Percentiles rank a stretch among this genome's conserved stretches.
Conservation (phyloP, 2,329 filamentous ascomycete genomes). For the Botryosphaeria dothidea region DNA sequence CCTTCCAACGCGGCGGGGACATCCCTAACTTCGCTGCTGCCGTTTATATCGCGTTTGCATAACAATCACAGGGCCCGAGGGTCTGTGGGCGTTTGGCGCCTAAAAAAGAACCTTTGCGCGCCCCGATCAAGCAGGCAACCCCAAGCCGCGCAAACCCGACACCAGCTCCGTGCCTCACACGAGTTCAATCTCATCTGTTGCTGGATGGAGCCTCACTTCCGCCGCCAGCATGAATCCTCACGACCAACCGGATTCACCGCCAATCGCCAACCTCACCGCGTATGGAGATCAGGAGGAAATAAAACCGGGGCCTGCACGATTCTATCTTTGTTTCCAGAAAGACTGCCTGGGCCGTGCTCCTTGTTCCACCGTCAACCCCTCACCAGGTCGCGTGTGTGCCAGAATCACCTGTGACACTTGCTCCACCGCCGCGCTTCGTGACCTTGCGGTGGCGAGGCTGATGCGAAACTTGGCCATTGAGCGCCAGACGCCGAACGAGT, state of each 20-base stretch:
- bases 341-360: not conserved
- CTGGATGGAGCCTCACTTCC: not conserved
- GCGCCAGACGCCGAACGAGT: not conserved
- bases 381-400: not conserved
- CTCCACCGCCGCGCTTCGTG: slow-evolving; percentile 4
- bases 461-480: not conserved
- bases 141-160: slow-evolving; percentile 2
- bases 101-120: slow-evolving; percentile 3
- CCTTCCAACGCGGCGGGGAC: not conserved
- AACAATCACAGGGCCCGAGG: not conserved
- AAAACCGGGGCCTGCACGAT: not conserved
- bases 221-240: not conserved
- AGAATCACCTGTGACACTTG: slow-evolving; percentile 4
- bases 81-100: slow-evolving; percentile 11
- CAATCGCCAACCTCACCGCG: slow-evolving; percentile 9
- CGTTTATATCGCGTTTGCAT: slow-evolving; percentile 2
- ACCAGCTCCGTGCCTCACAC: not conserved
- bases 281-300: slow-evolving; percentile 10
- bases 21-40: not conserved
- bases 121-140: not conserved
- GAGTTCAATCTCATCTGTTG: not conserved
- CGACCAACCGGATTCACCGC: slow-evolving; percentile 6
- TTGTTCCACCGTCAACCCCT: not conserved
- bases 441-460: not conserved
- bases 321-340: slow-evolving; percentile 11